A percentile compares a stretch with the other conserved stretches of the same genome.
Conservation (phyloP, 768 basidiomycete species). For the Tricholoma furcatifolium region DNA sequence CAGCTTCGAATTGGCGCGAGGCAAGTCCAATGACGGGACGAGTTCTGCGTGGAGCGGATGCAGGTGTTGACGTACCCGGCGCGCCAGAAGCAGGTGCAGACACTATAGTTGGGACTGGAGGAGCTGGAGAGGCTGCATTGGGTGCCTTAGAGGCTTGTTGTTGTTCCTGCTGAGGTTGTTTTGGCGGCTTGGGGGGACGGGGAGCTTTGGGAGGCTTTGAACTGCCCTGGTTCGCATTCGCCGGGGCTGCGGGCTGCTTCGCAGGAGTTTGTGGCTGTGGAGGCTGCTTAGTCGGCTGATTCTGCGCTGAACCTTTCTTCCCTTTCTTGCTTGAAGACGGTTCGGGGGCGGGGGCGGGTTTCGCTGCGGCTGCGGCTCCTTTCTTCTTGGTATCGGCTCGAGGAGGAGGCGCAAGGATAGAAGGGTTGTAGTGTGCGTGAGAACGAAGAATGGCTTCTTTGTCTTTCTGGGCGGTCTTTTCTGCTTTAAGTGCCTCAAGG, state of each 20-base stretch:
- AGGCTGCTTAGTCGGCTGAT: conserved; percentile 1
- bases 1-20: conserved; percentile 71
- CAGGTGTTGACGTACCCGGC: conserved; percentile 3
- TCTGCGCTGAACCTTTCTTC: conserved; percentile 4
- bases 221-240: not conserved
- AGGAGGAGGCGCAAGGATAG: conserved; percentile 23
- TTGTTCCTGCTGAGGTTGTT: not conserved
- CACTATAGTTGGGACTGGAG: conserved; percentile 10
- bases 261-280: not conserved
- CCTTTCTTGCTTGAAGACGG: conserved; percentile 4
- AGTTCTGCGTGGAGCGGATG: conserved; percentile 27
- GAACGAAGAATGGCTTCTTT: conserved; percentile 71
- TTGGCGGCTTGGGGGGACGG: conserved; percentile 2
- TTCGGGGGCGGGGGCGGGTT: conserved; percentile 13
- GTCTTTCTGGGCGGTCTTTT: conserved; percentile 70
- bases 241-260: not conserved
- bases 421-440: conserved; percentile 62
- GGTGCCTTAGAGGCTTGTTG: not conserved
- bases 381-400: conserved; percentile 31
- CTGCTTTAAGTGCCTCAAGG: conserved; percentile 88
- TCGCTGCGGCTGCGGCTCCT: conserved; percentile 7
- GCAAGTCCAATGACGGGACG: conserved; percentile 64
- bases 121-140: conserved; percentile 13
- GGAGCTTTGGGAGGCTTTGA: conserved; percentile 2
- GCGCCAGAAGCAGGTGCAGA: not conserved